Evolutionary conservation across 1,139 yeast genomes (phyloP).

Genomic region (Candida sp.): DNA sequence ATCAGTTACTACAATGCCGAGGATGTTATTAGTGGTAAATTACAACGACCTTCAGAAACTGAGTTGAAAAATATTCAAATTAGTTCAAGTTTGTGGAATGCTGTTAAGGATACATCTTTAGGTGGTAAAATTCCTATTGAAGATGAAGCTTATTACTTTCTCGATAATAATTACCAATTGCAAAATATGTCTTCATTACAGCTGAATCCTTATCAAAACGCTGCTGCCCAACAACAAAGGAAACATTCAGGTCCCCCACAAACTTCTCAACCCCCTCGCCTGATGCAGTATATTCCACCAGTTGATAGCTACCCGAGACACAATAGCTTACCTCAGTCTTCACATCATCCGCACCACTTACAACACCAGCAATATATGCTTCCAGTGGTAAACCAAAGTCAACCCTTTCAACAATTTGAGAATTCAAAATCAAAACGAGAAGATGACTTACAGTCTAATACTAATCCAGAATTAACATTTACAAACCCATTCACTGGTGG

Average conservation of each 20-base stretch:
- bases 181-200: slow-evolving; percentile 36
- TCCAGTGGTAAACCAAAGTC: slow-evolving; percentile 3
- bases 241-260: slow-evolving; percentile 1
- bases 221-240: slow-evolving; percentile 4
- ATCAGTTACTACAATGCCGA: slow-evolving; percentile 75
- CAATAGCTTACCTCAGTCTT: slow-evolving; percentile 2
- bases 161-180: slow-evolving; percentile 45
- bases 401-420: neutral
- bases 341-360: slow-evolving; percentile 3
- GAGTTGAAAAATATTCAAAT: slow-evolving; percentile 51
- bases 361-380: slow-evolving; percentile 6
- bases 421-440: slow-evolving; percentile 8
- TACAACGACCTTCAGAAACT: slow-evolving; percentile 58
- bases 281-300: slow-evolving; percentile 5
- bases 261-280: slow-evolving; percentile 3
- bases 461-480: slow-evolving; percentile 14
- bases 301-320: slow-evolving; percentile 1
- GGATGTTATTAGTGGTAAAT: slow-evolving; percentile 60
- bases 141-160: slow-evolving; percentile 50
- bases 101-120: slow-evolving; percentile 57
- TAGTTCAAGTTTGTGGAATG: slow-evolving; percentile 56
- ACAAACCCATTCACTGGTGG: slow-evolving; percentile 12
- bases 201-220: slow-evolving; percentile 13
- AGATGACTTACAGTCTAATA: slow-evolving; percentile 11
- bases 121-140: slow-evolving; percentile 55